These are phyloP conservation scores for Anisodus acutangulus DNA, from an alignment of 257 asterid genomes.

Conservation along the genomic window DNA sequence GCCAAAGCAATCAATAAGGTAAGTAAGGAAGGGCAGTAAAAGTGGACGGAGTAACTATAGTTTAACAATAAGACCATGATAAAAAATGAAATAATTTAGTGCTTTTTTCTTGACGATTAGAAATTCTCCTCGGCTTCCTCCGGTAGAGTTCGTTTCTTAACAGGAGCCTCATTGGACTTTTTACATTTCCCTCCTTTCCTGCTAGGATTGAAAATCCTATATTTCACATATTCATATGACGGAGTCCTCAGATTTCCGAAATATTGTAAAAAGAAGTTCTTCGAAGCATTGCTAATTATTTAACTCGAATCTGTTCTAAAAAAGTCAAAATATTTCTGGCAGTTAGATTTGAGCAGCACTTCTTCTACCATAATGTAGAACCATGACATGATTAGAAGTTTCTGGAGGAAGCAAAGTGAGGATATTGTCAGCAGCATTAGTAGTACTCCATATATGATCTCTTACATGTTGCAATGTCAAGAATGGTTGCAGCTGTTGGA, in stretches of 20 bases:
- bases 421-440: slow-evolving; percentile 46
- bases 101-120: background rate
- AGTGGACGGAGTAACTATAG: slow-evolving; percentile 19
- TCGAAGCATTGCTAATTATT: background rate
- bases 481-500: slow-evolving; percentile 60
- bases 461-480: slow-evolving; percentile 88
- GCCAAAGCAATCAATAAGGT: slow-evolving; percentile 21
- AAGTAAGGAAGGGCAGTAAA: background rate
- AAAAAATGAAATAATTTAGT: slow-evolving; percentile 18
- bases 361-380: slow-evolving; percentile 68
- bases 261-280: background rate
- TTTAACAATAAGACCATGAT: slow-evolving; percentile 25
- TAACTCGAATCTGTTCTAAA: background rate
- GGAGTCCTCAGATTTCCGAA: background rate
- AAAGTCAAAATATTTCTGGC: background rate
- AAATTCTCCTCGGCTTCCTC: background rate
- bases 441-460: slow-evolving; percentile 70
- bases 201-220: background rate
- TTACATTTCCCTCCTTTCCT: background rate
- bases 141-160: background rate
- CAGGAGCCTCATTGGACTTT: background rate
- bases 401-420: slow-evolving; percentile 61
- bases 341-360: slow-evolving; percentile 26
- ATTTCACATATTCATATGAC: slow-evolving; percentile 2
- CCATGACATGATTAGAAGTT: slow-evolving; percentile 66